Evolutionary conservation across 2,329 filamentous ascomycete species (phyloP), one percentile per base, ranked within the genome.

Genomic region (Ramularia endophylla): DNA sequence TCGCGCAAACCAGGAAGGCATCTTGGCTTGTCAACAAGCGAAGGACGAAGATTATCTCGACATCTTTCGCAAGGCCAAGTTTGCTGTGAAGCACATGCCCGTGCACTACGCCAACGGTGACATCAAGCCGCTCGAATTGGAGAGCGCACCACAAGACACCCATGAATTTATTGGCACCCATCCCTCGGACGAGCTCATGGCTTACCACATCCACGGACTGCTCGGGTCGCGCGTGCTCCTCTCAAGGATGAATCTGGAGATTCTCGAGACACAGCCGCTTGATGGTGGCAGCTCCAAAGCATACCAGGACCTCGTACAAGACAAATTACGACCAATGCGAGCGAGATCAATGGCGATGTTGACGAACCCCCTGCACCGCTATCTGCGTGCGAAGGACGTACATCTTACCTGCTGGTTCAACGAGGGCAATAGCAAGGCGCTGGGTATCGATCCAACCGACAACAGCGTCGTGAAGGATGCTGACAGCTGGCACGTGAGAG

Each of bases 141-240:
- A 86, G 6, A 74, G 79, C 40, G 77, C 88, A 15, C 89, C 92
- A 2, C 77, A 76, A 33, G 89, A 97, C 60, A 82, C 92, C 51
- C 86, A 94, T 59, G 83, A 90, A 57, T 89, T 95, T 59, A 78
- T 95, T 47, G 88, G 88, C n/a, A 78, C 94, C 44, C 84, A 89
- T 45, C 72, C 98, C 4, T 88, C 92, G 0, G 81, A 88, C 29
- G 92, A 98, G 65, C 72, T 97, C 13, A 89, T 90, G 61, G 85
- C 87, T 63, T 97, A 97, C 62, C 73, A 95, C 36, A 88, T 87
- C 44, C 81, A 78, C 38, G 92, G 87, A 25, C 69, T 95, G 31
- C 79, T 97, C 50, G 80, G 86, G 19, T 74, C 87, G 17, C 80
- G 86, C 35, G 73, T 95, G 27, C 75, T 94, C 9, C 86, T 84